These are phyloP conservation scores for Mycena vitilis DNA, from an alignment of 768 basidiomycete genomes.

Conservation along the genomic window DNA sequence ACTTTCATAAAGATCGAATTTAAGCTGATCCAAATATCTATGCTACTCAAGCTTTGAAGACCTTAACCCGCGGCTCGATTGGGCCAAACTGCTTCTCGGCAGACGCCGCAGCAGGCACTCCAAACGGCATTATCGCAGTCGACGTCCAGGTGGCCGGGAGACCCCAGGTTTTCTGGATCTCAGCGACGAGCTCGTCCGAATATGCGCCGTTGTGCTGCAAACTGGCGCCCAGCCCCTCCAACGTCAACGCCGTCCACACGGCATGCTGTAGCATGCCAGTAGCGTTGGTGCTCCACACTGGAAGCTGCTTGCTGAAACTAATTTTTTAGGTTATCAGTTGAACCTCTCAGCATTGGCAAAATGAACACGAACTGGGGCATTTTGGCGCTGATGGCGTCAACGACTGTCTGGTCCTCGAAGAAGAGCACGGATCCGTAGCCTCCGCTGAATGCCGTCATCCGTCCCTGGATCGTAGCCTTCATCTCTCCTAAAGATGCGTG, in stretches of 20 bases:
- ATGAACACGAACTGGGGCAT: constrained; percentile 14
- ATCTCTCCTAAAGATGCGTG: constrained; percentile 8
- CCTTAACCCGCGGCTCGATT: constrained; percentile 15
- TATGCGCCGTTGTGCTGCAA: constrained; percentile 27
- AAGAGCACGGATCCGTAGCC: constrained; percentile 27
- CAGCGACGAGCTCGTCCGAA: constrained; percentile 12
- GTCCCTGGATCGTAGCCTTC: background rate
- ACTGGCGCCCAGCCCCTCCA: constrained; percentile 20
- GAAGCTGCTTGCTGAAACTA: constrained; percentile 7
- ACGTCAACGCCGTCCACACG: constrained; percentile 18
- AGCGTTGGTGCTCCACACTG: constrained; percentile 3
- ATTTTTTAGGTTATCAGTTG: too few species aligned
- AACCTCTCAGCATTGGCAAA: too few species aligned
- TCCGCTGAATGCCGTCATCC: background rate
- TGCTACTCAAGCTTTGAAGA: constrained; percentile 19
- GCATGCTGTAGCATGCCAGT: constrained; percentile 13
- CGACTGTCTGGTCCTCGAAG: constrained; percentile 29
- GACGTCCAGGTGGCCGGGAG: constrained; percentile 26
- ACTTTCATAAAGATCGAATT: too few species aligned
- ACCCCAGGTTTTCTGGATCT: constrained; percentile 15
- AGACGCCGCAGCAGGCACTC: constrained; percentile 8
- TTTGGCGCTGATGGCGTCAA: constrained; percentile 20
- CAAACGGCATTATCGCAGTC: constrained; percentile 32
- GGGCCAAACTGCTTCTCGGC: constrained; percentile 22
- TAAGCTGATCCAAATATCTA: too few species aligned